Percentiles rank a stretch among this genome's conserved stretches.
Conservation (phyloP, 148 eudicot genomes). For the Gaultheria prostrata region DNA sequence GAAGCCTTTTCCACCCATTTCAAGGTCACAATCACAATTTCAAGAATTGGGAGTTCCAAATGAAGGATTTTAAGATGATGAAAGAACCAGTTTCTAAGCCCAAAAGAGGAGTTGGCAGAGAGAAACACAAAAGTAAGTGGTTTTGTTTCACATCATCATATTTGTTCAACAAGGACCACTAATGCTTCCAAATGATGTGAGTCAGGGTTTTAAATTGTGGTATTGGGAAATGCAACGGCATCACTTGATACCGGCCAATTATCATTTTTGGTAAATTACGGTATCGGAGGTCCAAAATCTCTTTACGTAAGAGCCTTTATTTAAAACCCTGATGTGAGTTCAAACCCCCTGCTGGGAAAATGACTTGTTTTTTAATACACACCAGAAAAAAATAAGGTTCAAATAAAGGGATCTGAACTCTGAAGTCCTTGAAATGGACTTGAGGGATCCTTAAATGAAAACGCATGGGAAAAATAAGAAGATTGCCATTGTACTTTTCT, state of each 20-base stretch:
- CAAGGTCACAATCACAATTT: slow-evolving; percentile 6
- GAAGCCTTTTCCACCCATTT: slow-evolving; percentile 22
- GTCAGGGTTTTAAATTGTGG: no score
- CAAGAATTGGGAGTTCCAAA: slow-evolving; percentile 18
- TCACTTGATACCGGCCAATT: no score
- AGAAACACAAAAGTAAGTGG: slow-evolving; percentile 28
- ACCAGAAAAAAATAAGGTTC: not conserved
- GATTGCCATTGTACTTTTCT: no score
- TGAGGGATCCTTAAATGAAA: no score
- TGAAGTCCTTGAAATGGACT: not conserved
- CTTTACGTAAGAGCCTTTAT: no score
- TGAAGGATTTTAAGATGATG: slow-evolving; percentile 15
- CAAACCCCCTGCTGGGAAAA: not conserved
- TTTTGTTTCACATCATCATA: not conserved
- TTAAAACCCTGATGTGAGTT: not conserved
- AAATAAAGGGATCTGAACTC: not conserved
- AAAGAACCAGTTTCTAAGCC: slow-evolving; percentile 30
- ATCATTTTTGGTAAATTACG: no score
- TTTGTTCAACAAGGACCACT: not conserved
- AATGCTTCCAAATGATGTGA: not conserved
- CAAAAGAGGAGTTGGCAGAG: slow-evolving; percentile 25
- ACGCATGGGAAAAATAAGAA: no score
- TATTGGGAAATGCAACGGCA: no score
- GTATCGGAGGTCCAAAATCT: no score
- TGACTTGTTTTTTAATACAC: not conserved